A percentile compares a stretch with the other conserved stretches of the same genome.
phyloP scores from a whole-genome alignment of 2,329 filamentous ascomycete genomes.

The Aureobasidium mangrovei region DNA sequence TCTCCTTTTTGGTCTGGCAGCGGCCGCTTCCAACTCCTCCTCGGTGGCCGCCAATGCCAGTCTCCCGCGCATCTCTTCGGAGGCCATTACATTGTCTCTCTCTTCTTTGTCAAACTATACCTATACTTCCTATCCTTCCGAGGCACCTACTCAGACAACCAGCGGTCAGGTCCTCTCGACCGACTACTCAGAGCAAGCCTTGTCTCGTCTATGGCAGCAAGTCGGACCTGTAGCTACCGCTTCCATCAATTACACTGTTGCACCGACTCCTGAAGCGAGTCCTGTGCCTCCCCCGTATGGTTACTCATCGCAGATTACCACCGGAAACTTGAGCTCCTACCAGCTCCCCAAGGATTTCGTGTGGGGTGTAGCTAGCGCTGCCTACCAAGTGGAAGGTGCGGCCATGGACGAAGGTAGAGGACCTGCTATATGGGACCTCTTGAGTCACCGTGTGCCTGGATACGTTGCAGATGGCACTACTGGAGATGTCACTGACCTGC shows the following conservation, averaged over 20 bases:
- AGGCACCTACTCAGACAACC: constrained; percentile 2
- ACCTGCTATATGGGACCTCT: constrained; percentile 25
- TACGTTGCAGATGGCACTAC: constrained; percentile 29
- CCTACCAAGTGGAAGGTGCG: constrained; percentile 28
- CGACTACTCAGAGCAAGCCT: constrained; percentile 12
- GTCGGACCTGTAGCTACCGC: constrained; percentile 22
- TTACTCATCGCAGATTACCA: constrained; percentile 6
- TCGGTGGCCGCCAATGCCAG: not conserved
- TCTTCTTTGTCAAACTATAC: constrained; percentile 7
- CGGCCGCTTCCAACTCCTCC: not conserved
- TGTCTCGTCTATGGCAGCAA: constrained; percentile 22
- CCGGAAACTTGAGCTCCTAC: constrained; percentile 10
- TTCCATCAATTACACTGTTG: constrained; percentile 22
- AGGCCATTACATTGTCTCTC: constrained; percentile 4
- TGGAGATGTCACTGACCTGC: constrained; percentile 41
- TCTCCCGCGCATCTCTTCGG: not conserved
- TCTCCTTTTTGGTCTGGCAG: constrained; percentile 1
- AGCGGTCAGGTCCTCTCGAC: not conserved
- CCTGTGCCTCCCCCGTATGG: constrained; percentile 9
- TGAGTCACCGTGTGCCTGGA: constrained; percentile 24
- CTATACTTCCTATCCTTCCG: constrained; percentile 4
- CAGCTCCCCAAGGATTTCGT: constrained; percentile 31
- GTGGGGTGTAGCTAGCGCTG: constrained; percentile 30
- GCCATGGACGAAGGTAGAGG: constrained; percentile 24
- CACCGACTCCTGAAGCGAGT: constrained; percentile 27